Evolutionary conservation across 352 stramenopile genomes (phyloP), one percentile per base, ranked within the genome.

Genomic region (Aphanomyces stellatus): DNA sequence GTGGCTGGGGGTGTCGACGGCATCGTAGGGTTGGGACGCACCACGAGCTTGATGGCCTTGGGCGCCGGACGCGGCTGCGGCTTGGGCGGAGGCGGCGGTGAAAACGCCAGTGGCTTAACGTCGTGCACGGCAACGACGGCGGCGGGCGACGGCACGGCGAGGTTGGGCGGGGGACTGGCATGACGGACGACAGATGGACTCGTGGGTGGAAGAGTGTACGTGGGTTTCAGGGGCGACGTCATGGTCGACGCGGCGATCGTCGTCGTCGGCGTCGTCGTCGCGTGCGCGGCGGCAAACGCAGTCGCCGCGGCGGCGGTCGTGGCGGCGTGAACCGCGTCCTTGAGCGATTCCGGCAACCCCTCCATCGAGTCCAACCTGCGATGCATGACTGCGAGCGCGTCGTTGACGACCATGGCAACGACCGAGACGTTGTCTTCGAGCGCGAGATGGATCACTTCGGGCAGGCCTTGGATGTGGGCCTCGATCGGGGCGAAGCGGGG

Each of bases 381-480:
- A 30, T 57, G 49, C 49, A 57, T 35, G 6, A 57, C 30, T 22
- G 49, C 49, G 27, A 57, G 49, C 22, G 49, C 49, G 30, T 57
- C 49, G 25, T 57, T 57, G 13, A 57, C 49, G n/a, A 57, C 49
- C 49, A 57, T 57, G 49, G 49, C 49, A 15, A 57, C 49, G 19
- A 57, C 49, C 3, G 49, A 57, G 17, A 57, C 49, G 30, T 57
- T 57, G 27, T 57, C 49, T 57, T 57, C 49, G 4, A 57, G 49
- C 19, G 49, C 49, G 33, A 57, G 8, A 30, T 57, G n/a, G n/a
- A 57, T 7, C 49, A 57, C 49, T 22, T 57, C 19, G 30, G 49
- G 49, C 7, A 57, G 27, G 22, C 49, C 49, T 37, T 57, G 22
- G 22, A 57, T 7, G 19, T 33, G 19, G 13, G 49, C 15, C 19